Conservation (phyloP, 371 early-diverging fungal species). For the Enterocytospora artemiae region DNA sequence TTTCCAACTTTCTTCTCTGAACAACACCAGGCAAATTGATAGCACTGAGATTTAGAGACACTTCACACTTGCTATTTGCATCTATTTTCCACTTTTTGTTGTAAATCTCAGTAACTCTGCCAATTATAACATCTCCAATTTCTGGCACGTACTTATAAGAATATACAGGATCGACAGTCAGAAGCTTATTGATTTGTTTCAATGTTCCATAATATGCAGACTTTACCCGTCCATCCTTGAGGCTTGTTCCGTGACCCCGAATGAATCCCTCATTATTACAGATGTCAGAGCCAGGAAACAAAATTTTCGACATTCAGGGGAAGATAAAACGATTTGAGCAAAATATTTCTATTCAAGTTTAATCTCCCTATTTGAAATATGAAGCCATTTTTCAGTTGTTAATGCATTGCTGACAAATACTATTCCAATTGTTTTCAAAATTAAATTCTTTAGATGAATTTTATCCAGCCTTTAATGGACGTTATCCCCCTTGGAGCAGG, state of each 20-base stretch:
- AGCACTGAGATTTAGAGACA: constrained; percentile 73
- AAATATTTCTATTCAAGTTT: too few relatives aligned
- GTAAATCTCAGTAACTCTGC: constrained; percentile 76
- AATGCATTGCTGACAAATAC: background rate
- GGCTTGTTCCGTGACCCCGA: constrained; percentile 86
- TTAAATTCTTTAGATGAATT: constrained; percentile 1
- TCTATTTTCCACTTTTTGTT: constrained; percentile 89
- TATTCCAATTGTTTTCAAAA: too few relatives aligned
- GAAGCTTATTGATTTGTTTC: constrained; percentile 82
- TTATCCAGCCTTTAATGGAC: constrained; percentile 33
- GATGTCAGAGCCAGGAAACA: constrained; percentile 53
- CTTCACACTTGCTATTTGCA: constrained; percentile 75
- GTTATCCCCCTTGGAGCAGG: constrained; percentile 62
- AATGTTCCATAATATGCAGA: constrained; percentile 79
- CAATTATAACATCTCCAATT: constrained; percentile 93
- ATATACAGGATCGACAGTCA: constrained; percentile 75
- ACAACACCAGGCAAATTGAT: constrained; percentile 89
- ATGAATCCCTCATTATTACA: constrained; percentile 36
- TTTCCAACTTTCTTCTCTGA: constrained; percentile 85
- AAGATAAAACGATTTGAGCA: background rate
- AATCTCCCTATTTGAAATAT: too few relatives aligned
- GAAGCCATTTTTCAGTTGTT: too few relatives aligned
- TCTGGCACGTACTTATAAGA: constrained; percentile 68
- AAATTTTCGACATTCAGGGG: constrained; percentile 4
- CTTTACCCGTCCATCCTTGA: constrained; percentile 59